Evolutionary conservation across 495 filamentous ascomycete species (phyloP), one percentile per base, ranked within the genome.

Genomic region (Aspergillus diversus): DNA sequence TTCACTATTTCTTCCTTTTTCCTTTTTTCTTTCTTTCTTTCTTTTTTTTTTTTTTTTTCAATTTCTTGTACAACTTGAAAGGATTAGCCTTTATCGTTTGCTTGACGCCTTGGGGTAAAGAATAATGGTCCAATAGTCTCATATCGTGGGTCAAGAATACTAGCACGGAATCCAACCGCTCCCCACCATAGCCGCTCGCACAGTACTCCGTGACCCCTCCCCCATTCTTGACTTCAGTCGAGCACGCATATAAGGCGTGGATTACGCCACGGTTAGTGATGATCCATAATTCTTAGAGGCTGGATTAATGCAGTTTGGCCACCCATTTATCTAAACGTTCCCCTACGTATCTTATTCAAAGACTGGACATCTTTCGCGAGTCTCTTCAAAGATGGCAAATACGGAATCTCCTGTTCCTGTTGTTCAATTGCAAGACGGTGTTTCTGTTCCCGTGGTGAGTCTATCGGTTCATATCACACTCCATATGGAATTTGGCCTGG

Each of bases 361-460:
- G 21, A 27, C 21, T 27, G 21, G 21, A 27, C 21, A 27, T 27
- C 21, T 27, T 27, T 27, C 21, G 21, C 21, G 21, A 27, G 21
- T 2, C 21, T 27, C 21, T 1, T 27, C 50, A 42, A 56, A 32
- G 13, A 61, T 57, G 57, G 35, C 21, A 8, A 39, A 15, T n/a
- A 49, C 42, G 5, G 32, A 74, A 68, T 5, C 47, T 17, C 63
- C 69, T 4, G 82, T 86, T 46, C 83, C 72, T 47, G 65, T 70
- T 35, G 59, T 90, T 55, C 87, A 89, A 66, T 79, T 95, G 57
- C 89, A 86, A 63, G 90, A 95, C 75, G 90, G 88, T 16, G 86
- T 84, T 50, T 81, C 84, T 31, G 88, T 95, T 33, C 92, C 92
- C 15, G 77, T 92, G 75, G 89, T 90, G 69, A 73, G 83, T 73